These are phyloP conservation scores for Boletus semigastroideus DNA, from an alignment of 1,284 basidiomycete genomes.

Conservation along the genomic window DNA sequence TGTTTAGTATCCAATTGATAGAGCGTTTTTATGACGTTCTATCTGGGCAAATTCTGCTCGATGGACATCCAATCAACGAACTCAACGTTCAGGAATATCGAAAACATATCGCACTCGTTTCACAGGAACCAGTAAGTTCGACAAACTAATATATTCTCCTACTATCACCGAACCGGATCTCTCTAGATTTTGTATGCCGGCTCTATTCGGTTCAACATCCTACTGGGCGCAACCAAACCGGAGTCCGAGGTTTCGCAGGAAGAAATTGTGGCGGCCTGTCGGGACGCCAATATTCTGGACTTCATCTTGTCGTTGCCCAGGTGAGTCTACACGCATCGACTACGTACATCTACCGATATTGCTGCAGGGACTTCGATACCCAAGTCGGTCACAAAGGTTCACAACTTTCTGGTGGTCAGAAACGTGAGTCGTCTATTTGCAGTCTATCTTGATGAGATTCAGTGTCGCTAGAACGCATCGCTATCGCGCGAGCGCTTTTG, in stretches of 20 bases:
- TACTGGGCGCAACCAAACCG: constrained; percentile 86
- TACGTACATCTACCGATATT: constrained; percentile 7
- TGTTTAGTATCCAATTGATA: constrained; percentile 71
- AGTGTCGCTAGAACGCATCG: constrained; percentile 76
- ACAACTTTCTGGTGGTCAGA: constrained; percentile 91
- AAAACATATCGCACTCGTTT: constrained; percentile 83
- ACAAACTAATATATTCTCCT: constrained; percentile 2
- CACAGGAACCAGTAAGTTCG: constrained; percentile 73
- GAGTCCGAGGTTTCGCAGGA: constrained; percentile 80
- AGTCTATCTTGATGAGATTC: background rate
- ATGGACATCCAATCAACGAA: constrained; percentile 76
- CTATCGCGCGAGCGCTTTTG: constrained; percentile 92
- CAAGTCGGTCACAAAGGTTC: constrained; percentile 90
- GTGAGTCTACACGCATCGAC: constrained; percentile 39
- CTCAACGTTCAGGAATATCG: constrained; percentile 84
- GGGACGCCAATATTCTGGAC: constrained; percentile 87
- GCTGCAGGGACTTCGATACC: constrained; percentile 65
- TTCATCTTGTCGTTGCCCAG: constrained; percentile 88
- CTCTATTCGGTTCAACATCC: constrained; percentile 83
- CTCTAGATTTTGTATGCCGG: constrained; percentile 77
- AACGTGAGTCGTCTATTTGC: constrained; percentile 51
- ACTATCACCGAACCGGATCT: background rate
- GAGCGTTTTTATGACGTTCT: constrained; percentile 89
- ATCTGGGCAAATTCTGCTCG: constrained; percentile 73
- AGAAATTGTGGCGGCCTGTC: constrained; percentile 82